Conservation (phyloP, 345 rosid species). For the Salix exigua region DNA sequence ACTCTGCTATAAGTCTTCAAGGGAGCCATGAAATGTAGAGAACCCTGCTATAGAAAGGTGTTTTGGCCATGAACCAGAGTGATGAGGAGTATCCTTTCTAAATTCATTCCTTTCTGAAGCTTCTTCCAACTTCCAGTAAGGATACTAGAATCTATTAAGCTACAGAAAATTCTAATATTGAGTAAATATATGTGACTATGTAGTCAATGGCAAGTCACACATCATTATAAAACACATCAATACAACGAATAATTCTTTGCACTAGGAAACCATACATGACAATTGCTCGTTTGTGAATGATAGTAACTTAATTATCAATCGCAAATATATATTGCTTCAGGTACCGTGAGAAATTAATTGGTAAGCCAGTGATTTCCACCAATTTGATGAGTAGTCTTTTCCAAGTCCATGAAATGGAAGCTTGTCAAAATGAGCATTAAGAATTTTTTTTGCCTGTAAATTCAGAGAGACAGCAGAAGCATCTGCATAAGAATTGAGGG, state of each 20-base stretch:
- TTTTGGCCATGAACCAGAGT: neutral
- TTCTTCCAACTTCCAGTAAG: neutral
- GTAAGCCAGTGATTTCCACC: slow-evolving; percentile 48
- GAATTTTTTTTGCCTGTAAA: slow-evolving; percentile 37
- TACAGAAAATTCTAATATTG: no score
- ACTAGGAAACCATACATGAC: neutral
- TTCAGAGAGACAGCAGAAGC: neutral
- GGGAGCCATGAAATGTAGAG: neutral
- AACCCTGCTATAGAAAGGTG: neutral
- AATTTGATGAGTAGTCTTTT: slow-evolving; percentile 35
- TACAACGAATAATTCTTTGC: neutral
- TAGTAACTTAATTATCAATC: neutral
- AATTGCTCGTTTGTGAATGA: neutral
- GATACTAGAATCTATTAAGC: neutral
- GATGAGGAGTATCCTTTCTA: neutral
- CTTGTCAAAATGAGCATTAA: slow-evolving; percentile 40
- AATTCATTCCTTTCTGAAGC: neutral
- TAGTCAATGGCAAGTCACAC: neutral
- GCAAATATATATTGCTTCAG: neutral
- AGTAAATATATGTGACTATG: neutral
- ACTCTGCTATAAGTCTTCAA: neutral
- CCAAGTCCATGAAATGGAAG: slow-evolving; percentile 53
- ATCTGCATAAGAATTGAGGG: neutral
- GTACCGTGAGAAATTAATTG: slow-evolving; percentile 41
- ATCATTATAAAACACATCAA: neutral